Conservation (phyloP, 495 filamentous ascomycete genomes). For the Daldinia concentrica region DNA sequence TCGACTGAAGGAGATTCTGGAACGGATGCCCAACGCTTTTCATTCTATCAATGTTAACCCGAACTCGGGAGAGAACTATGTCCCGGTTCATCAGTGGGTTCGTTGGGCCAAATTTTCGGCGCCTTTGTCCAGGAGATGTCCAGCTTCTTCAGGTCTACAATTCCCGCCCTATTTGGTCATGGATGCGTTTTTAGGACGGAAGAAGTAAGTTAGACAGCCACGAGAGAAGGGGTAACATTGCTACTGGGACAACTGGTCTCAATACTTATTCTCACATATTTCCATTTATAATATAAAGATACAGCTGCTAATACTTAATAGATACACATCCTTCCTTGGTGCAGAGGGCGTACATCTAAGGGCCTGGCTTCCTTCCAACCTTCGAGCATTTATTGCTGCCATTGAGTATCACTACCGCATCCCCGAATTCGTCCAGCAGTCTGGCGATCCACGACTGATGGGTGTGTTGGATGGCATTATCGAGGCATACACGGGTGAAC, state of each 20-base stretch:
- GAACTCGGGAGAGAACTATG: conserved; percentile 58
- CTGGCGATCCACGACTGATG: conserved; percentile 55
- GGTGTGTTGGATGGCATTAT: conserved; percentile 60
- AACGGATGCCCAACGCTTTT: conserved; percentile 61
- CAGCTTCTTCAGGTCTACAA: conserved; percentile 61
- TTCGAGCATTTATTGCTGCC: conserved; percentile 61
- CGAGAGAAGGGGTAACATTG: neutral
- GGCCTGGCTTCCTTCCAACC: conserved; percentile 60
- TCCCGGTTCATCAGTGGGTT: conserved; percentile 53
- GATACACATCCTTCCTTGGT: conserved; percentile 60
- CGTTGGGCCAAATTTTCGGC: conserved; percentile 61
- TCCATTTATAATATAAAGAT: neutral
- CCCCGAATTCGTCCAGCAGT: conserved; percentile 58
- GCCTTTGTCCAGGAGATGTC: conserved; percentile 59
- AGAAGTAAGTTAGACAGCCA: conserved; percentile 39
- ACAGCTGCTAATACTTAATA: conserved; percentile 14
- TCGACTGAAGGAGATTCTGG: conserved; percentile 59
- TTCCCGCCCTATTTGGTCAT: conserved; percentile 61
- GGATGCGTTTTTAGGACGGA: conserved; percentile 62
- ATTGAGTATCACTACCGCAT: conserved; percentile 61
- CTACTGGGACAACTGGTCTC: too few species aligned
- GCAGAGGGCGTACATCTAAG: conserved; percentile 59
- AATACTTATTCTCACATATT: too few species aligned
- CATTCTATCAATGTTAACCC: conserved; percentile 63
- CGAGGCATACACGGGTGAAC: conserved; percentile 59